These are phyloP conservation scores for Crithidia bombi DNA, from an alignment of 208 protist species.

Conservation along the genomic window DNA sequence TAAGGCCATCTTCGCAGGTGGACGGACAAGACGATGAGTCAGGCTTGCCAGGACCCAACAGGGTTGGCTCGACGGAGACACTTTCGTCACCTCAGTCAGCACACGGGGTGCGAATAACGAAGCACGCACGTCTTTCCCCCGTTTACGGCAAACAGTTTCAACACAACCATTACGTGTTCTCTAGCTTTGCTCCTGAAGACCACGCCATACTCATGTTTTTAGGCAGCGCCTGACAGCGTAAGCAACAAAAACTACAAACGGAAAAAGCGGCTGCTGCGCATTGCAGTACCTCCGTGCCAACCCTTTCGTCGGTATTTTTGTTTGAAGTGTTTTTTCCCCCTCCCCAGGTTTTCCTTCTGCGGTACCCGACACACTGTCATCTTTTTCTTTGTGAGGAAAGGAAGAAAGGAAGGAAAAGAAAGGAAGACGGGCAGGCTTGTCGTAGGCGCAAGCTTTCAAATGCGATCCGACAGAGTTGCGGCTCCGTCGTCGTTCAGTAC, in stretches of 20 bases:
- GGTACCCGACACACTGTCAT: background rate
- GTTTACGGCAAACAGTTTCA: constrained; percentile 31
- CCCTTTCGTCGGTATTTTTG: too few species aligned
- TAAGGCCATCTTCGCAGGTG: background rate
- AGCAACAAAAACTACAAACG: too few species aligned
- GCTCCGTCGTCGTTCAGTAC: too few species aligned
- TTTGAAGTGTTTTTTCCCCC: background rate
- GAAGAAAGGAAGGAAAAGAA: background rate
- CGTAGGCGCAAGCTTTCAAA: too few species aligned
- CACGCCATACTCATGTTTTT: constrained; percentile 43
- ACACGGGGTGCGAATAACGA: constrained; percentile 13
- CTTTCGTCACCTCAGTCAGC: background rate
- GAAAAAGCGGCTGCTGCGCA: too few species aligned
- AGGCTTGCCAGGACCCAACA: background rate
- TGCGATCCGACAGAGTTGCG: too few species aligned
- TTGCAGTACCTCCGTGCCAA: too few species aligned
- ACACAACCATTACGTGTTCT: constrained; percentile 36
- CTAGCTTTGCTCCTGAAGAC: constrained; percentile 36
- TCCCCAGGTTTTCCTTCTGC: background rate
- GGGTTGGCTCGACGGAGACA: background rate
- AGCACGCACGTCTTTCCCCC: constrained; percentile 19
- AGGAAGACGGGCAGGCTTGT: too few species aligned
- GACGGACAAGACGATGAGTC: background rate
- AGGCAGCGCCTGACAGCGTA: constrained; percentile 26
- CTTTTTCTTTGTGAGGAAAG: background rate